These are phyloP conservation scores for Camptophora hylomeconis DNA, from an alignment of 2,329 filamentous ascomycete species.

Conservation along the genomic window DNA sequence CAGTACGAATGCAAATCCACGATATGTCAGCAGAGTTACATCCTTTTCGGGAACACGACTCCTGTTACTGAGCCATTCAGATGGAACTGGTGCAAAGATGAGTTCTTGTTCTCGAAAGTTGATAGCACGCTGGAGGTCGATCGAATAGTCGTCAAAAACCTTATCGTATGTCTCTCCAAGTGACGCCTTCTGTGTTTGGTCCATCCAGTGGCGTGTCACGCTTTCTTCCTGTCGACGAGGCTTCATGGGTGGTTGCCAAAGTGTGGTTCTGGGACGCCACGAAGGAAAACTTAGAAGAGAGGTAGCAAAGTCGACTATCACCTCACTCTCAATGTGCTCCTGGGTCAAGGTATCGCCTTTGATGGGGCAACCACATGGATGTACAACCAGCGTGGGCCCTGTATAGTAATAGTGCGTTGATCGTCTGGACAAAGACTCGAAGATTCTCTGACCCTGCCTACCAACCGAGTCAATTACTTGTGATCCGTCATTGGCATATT, in stretches of 20 bases:
- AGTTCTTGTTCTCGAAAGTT: constrained; percentile 5
- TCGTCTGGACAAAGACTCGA: constrained; percentile 4
- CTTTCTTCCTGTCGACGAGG: constrained; percentile 1
- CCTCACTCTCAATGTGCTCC: constrained; percentile 12
- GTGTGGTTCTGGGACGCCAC: constrained; percentile 3
- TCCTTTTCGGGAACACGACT: constrained; percentile 7
- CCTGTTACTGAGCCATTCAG: constrained; percentile 4
- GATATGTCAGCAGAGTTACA: constrained; percentile 3
- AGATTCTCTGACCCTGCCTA: constrained; percentile 6
- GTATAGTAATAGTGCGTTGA: constrained; percentile 7
- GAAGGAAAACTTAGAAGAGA: constrained; percentile 4
- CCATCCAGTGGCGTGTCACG: constrained; percentile 5
- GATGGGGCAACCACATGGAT: constrained; percentile 5
- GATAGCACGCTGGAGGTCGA: constrained; percentile 5
- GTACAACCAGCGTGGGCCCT: constrained; percentile 9
- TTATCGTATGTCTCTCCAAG: constrained; percentile 4
- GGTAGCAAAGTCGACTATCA: constrained; percentile 11
- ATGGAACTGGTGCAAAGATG: constrained; percentile 7
- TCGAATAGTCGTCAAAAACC: constrained; percentile 7
- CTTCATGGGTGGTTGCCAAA: constrained; percentile 2
- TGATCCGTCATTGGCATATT: constrained; percentile 2
- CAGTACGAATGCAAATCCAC: constrained; percentile 7
- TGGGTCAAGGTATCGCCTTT: constrained; percentile 7
- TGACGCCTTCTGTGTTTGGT: constrained; percentile 4
- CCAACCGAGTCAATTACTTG: too few species aligned